Base-by-base conservation (phyloP, 257 asterid species). In the Lavandula angustifolia region DNA sequence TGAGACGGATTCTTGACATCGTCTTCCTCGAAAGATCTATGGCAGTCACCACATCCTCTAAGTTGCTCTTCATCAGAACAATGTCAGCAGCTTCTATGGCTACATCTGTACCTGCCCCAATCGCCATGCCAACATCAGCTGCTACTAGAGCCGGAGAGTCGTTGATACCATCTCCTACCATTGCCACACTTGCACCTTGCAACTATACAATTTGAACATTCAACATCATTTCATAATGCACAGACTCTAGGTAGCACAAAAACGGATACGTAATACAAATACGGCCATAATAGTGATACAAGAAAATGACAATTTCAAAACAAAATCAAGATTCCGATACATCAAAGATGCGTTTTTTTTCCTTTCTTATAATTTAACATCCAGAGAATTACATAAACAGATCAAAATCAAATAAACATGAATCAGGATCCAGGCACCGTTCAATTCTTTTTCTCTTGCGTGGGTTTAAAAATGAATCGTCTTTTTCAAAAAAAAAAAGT, bases 81-180 rank as follows among this genome's bases (percentile, higher is more conserved):
- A 91, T 54, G 12, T 91, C 98, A 13, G 98, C 98, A 38, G 98
- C 98, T 81, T 91, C 98, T 55, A 91, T 88, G 27, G 98, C 98
- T 58, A 91, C 94, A 13, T 91, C 95, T 7, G 98, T 88, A 52
- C 98, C 98, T 0, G 98, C 95, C 12, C 98, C 98, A 12, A 91
- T 91, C 44, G 98, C 98, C 98, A 88, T 84, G 52, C 98, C 98
- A 49, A 91, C 90, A 59, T 91, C 98, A 5, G 98, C 95, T 31
- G 95, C 98, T 0, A 78, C 98, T 6, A 91, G 58, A 38, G 96
- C 98, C 32, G 98, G 98, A 9, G 96, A 88, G 64, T 91, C 96
- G 34, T 91, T 88, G 71, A 91, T 88, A 67, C 98, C 96, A 3
- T 91, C 98, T 73, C 98, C 98, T 41, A 91, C 84, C 96, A 91